phyloP scores from a whole-genome alignment of 148 eudicot genomes.

The Chenopodium suecicum region DNA sequence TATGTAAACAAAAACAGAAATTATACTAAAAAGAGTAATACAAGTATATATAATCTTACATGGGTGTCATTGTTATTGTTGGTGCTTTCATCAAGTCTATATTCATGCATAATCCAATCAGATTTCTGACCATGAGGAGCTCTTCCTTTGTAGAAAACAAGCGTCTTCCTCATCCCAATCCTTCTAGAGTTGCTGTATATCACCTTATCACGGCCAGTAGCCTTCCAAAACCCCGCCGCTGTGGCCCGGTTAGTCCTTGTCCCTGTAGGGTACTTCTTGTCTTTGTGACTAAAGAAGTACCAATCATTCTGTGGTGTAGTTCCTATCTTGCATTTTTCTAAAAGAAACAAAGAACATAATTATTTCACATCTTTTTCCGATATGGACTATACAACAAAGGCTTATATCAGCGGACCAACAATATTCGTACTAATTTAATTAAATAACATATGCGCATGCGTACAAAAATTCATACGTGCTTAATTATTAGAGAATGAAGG shows the following conservation, averaged over 20 bases:
- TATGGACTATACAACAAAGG: not conserved
- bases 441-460: not conserved
- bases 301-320: constrained; percentile 57
- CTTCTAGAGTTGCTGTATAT: constrained; percentile 35
- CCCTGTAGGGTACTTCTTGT: constrained; percentile 62
- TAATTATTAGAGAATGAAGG: too few species aligned
- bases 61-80: constrained; percentile 17
- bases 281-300: constrained; percentile 64
- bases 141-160: constrained; percentile 58
- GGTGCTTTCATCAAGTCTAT: constrained; percentile 45
- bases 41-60: constrained; percentile 5
- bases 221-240: constrained; percentile 59
- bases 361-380: not conserved
- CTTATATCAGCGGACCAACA: not conserved
- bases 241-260: constrained; percentile 58
- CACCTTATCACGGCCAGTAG: constrained; percentile 58
- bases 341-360: not conserved
- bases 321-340: constrained; percentile 58
- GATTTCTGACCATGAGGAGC: constrained; percentile 61
- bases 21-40: not conserved
- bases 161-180: constrained; percentile 58
- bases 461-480: not conserved
- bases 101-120: constrained; percentile 65
- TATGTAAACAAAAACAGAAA: not conserved
- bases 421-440: not conserved